Evolutionary conservation across 2,329 filamentous ascomycete genomes (phyloP).

Genomic region (Fusarium secorum): DNA sequence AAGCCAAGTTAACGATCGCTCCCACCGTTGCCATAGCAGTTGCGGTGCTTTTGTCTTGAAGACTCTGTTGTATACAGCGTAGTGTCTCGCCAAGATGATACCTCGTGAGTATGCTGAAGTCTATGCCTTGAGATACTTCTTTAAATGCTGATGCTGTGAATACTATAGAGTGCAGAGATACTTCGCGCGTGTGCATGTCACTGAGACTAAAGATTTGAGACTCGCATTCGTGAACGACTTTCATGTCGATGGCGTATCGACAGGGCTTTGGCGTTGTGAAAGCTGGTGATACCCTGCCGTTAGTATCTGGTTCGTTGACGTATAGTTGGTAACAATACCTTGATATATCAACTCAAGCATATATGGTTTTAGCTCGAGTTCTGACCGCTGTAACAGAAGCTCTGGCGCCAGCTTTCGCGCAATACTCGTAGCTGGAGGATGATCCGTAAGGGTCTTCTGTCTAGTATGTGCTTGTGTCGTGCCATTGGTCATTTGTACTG

Average conservation of each 20-base stretch:
- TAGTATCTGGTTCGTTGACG: accelerated
- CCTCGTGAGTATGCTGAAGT: not conserved
- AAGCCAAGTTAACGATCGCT: not conserved
- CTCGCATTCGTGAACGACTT: not conserved
- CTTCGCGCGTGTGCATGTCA: not conserved
- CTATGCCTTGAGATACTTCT: not conserved
- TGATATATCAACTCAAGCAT: not conserved
- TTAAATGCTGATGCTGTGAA: not conserved
- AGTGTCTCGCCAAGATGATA: not conserved
- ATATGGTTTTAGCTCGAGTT: not conserved
- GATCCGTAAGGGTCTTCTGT: too few species aligned
- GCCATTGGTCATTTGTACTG: too few species aligned
- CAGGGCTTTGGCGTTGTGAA: not conserved
- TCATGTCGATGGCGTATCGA: not conserved
- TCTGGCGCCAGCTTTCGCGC: not conserved
- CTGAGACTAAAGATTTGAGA: not conserved
- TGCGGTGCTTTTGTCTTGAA: accelerated
- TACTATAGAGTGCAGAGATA: not conserved
- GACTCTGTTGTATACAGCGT: not conserved
- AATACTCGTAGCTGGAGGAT: too few species aligned
- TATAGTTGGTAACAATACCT: not conserved
- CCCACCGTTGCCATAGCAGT: not conserved
- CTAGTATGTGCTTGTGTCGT: too few species aligned
- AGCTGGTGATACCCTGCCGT: not conserved
- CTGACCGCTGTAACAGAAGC: not conserved